phyloP scores from a whole-genome alignment of 768 basidiomycete species.

The Fistulinella prunicolor region DNA sequence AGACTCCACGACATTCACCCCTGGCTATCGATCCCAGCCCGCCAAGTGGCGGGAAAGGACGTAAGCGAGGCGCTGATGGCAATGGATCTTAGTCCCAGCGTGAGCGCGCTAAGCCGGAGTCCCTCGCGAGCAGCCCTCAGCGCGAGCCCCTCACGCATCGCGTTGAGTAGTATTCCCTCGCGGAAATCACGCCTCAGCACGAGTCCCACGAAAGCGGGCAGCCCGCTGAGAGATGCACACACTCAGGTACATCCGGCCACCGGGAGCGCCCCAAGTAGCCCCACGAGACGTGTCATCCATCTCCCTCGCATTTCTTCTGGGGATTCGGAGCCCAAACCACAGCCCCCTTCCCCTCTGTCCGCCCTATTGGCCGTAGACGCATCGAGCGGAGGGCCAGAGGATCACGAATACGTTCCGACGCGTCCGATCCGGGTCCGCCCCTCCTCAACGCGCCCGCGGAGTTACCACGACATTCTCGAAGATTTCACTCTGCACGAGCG shows the following conservation, averaged over 20 bases:
- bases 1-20: conserved; percentile 21
- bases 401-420: conserved; percentile 1
- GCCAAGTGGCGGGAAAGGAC: conserved; percentile 15
- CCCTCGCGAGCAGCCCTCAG: conserved; percentile 20
- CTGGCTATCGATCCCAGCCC: conserved; percentile 30
- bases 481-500: conserved; percentile 49
- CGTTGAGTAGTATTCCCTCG: conserved; percentile 20
- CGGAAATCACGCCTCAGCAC: conserved; percentile 23
- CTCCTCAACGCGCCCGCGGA: conserved; percentile 47
- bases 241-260: conserved; percentile 4
- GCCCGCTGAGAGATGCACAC: conserved; percentile 16
- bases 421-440: conserved; percentile 32
- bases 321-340: conserved; percentile 6
- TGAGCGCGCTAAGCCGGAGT: conserved; percentile 20
- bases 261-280: conserved; percentile 19
- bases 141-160: conserved; percentile 21
- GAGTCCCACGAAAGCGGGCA: conserved; percentile 21
- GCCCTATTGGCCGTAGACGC: background rate
- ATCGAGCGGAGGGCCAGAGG: background rate
- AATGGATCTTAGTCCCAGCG: conserved; percentile 28
- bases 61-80: conserved; percentile 38
- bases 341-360: conserved; percentile 2
- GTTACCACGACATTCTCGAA: conserved; percentile 64
- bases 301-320: conserved; percentile 22
- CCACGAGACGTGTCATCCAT: conserved; percentile 17